Evolutionary conservation across 495 filamentous ascomycete genomes (phyloP), one percentile per base, ranked within the genome.

Genomic region (Clavariopsis aquatica): DNA sequence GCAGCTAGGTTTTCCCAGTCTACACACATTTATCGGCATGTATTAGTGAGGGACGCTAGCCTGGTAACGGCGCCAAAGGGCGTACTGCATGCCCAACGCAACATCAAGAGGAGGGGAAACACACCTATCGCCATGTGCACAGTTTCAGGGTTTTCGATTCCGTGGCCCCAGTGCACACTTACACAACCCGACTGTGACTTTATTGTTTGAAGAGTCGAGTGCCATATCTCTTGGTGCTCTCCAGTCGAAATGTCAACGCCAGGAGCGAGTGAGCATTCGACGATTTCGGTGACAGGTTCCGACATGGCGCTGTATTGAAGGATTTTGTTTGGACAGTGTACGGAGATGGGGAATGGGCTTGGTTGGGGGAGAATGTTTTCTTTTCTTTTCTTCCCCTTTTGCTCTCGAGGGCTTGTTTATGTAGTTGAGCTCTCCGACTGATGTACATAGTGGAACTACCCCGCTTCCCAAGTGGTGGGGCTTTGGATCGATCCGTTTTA

Each of bases 111-210:
- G n/a, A n/a, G n/a, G 53, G 45, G 36, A 34, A 20, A 56, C 56
- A 13, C 57, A 71, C 71, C 58, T 31, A 73, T 56, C 36, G 19
- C 38, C n/a, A 71, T 23, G 20, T 71, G 57, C 9, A 65, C 23
- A 15, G 49, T 51, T 19, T 66, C 54, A 26, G 69, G 65, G 24
- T 71, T n/a, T 60, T 73, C 71, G 43, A 71, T 34, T 49, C 69
- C 57, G 1, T 47, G 58, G 10, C 71, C 71, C 61, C 57, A 73
- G 49, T 60, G 69, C 0, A 61, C 29, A 20, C 46, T 26, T 31
- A 43, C 54, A 22, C 29, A 62, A 0, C 71, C 71, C 1, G 46
- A 27, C 41, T 57, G 52, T n/a, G 57, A 38, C 0, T 41, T 19
- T 4, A 71, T 59, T 19, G 60, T 64, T 6, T 43, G 57, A 4